A percentile compares a stretch with the other conserved stretches of the same genome.
These are phyloP conservation scores for Cucumis melo DNA, from an alignment of 306 rosid species.

Conservation along the genomic window DNA sequence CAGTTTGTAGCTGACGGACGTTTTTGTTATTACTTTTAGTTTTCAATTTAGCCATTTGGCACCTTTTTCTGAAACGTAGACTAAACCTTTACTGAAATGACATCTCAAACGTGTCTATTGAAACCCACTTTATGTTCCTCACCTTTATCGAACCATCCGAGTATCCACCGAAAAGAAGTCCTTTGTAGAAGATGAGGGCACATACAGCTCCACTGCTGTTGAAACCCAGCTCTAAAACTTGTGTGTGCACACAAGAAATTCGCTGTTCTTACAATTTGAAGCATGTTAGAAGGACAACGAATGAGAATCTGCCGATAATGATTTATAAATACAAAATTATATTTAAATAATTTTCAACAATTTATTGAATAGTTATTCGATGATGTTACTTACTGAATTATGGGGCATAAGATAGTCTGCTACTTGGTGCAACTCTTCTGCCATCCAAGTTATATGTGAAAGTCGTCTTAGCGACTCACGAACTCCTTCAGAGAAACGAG, in stretches of 20 bases:
- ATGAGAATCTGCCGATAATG: not conserved
- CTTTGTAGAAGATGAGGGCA: slow-evolving; percentile 71
- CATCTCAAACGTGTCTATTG: not conserved
- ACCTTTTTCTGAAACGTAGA: not conserved
- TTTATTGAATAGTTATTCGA: not conserved
- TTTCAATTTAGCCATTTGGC: not conserved
- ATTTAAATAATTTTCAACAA: not conserved
- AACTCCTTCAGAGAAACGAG: slow-evolving; percentile 67
- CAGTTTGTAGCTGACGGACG: not conserved
- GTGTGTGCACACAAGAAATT: slow-evolving; percentile 76
- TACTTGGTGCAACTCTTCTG: slow-evolving; percentile 67
- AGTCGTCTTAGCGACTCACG: slow-evolving; percentile 64
- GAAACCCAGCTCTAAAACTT: slow-evolving; percentile 57
- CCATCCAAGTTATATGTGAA: slow-evolving; percentile 64
- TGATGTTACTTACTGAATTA: slow-evolving; percentile 45
- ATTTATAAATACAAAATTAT: not conserved
- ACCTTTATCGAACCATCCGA: slow-evolving; percentile 75
- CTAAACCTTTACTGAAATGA: not conserved
- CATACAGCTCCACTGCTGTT: slow-evolving; percentile 38
- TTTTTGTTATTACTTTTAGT: not conserved
- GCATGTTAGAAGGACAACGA: slow-evolving; percentile 13
- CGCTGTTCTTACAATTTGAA: slow-evolving; percentile 48
- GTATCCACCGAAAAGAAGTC: slow-evolving; percentile 59
- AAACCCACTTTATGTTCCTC: slow-evolving; percentile 9
- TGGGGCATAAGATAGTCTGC: slow-evolving; percentile 49